Base-by-base conservation (phyloP, 2,329 filamentous ascomycete species). In the Dendryphion nanum region DNA sequence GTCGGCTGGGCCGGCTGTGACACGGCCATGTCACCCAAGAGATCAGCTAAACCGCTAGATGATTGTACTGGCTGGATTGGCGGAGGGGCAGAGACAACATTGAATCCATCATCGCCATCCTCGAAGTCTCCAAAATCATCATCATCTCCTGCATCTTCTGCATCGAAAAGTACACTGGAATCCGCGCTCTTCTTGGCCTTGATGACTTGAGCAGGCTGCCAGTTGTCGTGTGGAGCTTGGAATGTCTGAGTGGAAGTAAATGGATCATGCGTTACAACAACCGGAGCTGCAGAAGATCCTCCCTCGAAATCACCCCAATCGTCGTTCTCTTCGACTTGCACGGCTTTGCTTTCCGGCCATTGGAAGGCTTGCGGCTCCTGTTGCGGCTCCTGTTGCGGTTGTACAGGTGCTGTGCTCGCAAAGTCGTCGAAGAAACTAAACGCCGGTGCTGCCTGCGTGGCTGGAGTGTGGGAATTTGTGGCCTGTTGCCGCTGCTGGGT, bases 271-370 rank as follows among this genome's bases (percentile, higher is more conserved):
- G 48, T 48, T 10, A 42, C 35, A 19, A 37, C 19, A 18, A 41
- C 42, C 14, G 50, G 41, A 19, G 50, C 42, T 6, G 45, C 29
- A 6, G 53, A 44, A 12, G 58, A 33, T 3, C 47, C 55, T 30
- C 57, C 63, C 40, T 67, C 64, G 34, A 68, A 68, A 28, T 68
- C 65, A n/a, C 65, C 65, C 63, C 63, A 68, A 18, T 68, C 65
- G 41, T 68, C 65, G 16, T 54, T 53, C 6, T 63, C 58, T 24
- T 57, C 59, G 12, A 23, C 35, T 5, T 35, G 21, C 1, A 37
- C 5, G 18, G 41, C 19, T 33, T 43, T 34, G 18, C 12, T 33
- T 7, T 33, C 20, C 10, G 7, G 23, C n/a, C 6, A 24, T 21
- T 19, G 18, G 8, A 43, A 52, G n/a, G 40, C 30, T 30, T 40